These are phyloP conservation scores for Teratosphaeria viscida DNA, from an alignment of 2,329 filamentous ascomycete genomes.

Conservation along the genomic window DNA sequence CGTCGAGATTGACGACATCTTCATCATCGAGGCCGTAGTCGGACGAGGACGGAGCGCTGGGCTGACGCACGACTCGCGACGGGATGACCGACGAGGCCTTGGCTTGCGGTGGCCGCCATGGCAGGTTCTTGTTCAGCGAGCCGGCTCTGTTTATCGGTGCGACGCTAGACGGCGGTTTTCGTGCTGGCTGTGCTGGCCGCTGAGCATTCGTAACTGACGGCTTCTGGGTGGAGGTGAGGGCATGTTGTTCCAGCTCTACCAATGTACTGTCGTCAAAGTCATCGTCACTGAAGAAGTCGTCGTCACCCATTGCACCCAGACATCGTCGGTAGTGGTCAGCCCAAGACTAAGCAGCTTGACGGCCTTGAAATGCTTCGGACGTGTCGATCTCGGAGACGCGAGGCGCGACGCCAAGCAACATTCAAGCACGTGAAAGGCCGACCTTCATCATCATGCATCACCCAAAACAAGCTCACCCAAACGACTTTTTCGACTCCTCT, in stretches of 20 bases:
- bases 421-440: neutral
- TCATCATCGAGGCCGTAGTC: constrained; percentile 39
- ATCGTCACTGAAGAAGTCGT: constrained; percentile 37
- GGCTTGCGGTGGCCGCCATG: constrained; percentile 21
- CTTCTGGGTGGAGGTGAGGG: constrained; percentile 33
- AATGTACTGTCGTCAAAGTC: constrained; percentile 35
- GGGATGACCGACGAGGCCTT: neutral
- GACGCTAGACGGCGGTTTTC: constrained; percentile 13
- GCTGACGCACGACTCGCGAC: constrained; percentile 1
- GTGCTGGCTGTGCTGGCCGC: constrained; percentile 3
- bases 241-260: constrained; percentile 35
- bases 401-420: neutral
- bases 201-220: neutral
- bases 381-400: neutral
- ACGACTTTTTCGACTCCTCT: neutral
- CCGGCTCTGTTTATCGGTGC: constrained; percentile 10
- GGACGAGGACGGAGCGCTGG: constrained; percentile 21
- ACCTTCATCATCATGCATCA: neutral
- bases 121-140: constrained; percentile 11
- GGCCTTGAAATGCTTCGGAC: neutral
- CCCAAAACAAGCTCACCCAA: neutral
- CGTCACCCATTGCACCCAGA: constrained; percentile 25
- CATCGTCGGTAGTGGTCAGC: neutral
- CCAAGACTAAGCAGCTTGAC: neutral
- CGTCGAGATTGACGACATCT: constrained; percentile 36